These are phyloP conservation scores for Eucalyptus grandis DNA, from an alignment of 345 rosid species.

Conservation along the genomic window DNA sequence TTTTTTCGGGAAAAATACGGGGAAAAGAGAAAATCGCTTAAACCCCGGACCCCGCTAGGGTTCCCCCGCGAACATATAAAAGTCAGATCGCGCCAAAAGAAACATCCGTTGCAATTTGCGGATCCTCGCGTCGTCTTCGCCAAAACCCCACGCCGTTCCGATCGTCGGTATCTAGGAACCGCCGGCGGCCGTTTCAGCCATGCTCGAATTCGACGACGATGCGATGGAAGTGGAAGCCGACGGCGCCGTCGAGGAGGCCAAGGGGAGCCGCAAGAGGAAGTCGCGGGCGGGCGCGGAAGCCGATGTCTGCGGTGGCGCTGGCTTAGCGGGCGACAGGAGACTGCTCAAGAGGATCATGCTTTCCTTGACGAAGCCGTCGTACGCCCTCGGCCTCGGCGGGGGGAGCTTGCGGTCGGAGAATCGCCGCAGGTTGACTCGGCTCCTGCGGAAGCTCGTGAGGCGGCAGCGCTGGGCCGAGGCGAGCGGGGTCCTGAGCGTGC, in stretches of 20 bases:
- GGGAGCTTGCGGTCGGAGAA: slow-evolving; percentile 20
- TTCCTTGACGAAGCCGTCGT: slow-evolving; percentile 41
- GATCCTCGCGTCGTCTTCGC: not conserved
- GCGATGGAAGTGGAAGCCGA: not conserved
- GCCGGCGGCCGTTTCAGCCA: not conserved
- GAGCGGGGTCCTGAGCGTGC: slow-evolving; percentile 44
- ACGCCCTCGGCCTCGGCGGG: slow-evolving; percentile 18
- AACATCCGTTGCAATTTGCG: not conserved
- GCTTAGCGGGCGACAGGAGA: not conserved
- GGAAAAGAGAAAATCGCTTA: not conserved
- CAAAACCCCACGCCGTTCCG: not conserved
- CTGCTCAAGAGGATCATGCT: slow-evolving; percentile 16
- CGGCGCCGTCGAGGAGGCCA: not conserved
- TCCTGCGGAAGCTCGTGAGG: slow-evolving; percentile 38
- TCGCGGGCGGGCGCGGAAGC: not conserved
- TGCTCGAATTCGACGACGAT: not conserved
- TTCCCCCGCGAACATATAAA: not conserved
- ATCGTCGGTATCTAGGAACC: not conserved
- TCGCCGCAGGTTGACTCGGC: slow-evolving; percentile 14
- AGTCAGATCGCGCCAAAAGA: not conserved
- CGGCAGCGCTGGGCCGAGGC: slow-evolving; percentile 56
- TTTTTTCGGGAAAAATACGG: not conserved
- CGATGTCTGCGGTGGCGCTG: not conserved
- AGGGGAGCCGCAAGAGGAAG: not conserved
- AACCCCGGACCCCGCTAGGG: not conserved